Base-by-base conservation (phyloP, 208 protist species). In the Crithidia expoeki region DNA sequence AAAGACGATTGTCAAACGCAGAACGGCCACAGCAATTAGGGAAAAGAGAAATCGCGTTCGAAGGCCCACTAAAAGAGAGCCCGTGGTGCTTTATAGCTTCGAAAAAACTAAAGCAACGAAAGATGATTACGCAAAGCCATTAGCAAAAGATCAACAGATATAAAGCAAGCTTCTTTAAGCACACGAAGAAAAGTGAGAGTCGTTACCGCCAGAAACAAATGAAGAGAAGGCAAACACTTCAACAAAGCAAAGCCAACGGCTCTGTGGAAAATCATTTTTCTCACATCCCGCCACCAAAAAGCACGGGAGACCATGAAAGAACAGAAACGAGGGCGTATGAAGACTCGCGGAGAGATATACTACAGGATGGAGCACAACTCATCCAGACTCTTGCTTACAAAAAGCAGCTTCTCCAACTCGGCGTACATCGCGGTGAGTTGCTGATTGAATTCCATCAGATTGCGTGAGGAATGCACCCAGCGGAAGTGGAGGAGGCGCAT, bases 381-480 rank as follows among this genome's bases (percentile, higher is more conserved):
- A 3, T 86, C 83, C 4, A 89, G 44, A 6, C 50, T 79, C 11
- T 65, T 50, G 33, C 71, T 64, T 30, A 80, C 11, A 52, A 56
- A 87, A 3, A 92, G 57, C 32, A 81, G 68, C n/a, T 53, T 53
- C 34, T 86, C 76, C 36, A 84, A 12, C 49, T 84, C 76, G n/a
- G 30, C 46, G 66, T 87, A 88, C 49, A 78, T 58, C 1, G 46
- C 42, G 1, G 53, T 68, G 28, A 93, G 76, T 34, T 83, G 34
- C 50, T 55, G 59, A 56, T 93, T 93, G 55, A 90, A 85, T 58
- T 83, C 72, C 79, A 93, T 86, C 1, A 90, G 59, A 50, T 93
- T 87, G 64, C 78, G 69, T 21, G 74, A 63, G 32, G 87, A 90
- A 38, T 47, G 52, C 65, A 75, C 67, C 83, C 84, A 93, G 19